Percentiles rank a stretch among this genome's conserved stretches.
Evolutionary conservation across 371 early-diverging fungal genomes (phyloP).

Genomic region (Haplosporangium sp.): DNA sequence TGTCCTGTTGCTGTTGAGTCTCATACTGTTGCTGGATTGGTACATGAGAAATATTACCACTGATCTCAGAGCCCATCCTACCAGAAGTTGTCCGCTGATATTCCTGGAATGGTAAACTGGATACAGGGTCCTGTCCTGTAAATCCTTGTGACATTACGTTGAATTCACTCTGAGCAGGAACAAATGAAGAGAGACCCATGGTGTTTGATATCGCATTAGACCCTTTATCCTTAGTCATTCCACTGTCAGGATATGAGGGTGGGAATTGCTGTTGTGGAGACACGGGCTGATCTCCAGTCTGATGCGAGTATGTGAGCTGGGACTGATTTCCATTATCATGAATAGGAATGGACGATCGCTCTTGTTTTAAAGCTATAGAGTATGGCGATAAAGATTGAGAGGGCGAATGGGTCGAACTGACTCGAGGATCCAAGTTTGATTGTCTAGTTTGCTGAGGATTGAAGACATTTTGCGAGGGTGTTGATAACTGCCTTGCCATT

Average conservation of each 20-base stretch:
- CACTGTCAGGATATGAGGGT: constrained; percentile 1
- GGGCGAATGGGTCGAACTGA: not conserved
- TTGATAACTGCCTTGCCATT: not conserved
- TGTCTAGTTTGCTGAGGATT: not conserved
- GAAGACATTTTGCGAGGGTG: not conserved
- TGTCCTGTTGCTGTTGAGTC: constrained; percentile 8
- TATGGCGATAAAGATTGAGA: not conserved
- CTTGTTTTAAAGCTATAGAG: not conserved
- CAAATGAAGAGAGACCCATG: constrained; percentile 1
- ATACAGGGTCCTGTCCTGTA: not conserved
- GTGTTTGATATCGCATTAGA: not conserved
- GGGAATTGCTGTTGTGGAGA: constrained; percentile 3
- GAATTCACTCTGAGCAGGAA: not conserved
- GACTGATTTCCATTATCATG: not conserved
- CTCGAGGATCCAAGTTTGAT: not conserved
- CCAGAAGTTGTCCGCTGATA: not conserved
- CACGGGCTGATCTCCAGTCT: not conserved
- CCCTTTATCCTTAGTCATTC: not conserved
- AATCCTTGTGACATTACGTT: not conserved
- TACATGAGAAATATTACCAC: not conserved
- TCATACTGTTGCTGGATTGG: not conserved
- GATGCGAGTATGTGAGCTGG: not conserved
- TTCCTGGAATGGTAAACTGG: not conserved
- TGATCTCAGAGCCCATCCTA: not conserved
- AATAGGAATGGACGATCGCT: constrained; percentile 1